Evolutionary conservation across 805 yeast species (phyloP).

Genomic region (Metschnikowia continentalis): DNA sequence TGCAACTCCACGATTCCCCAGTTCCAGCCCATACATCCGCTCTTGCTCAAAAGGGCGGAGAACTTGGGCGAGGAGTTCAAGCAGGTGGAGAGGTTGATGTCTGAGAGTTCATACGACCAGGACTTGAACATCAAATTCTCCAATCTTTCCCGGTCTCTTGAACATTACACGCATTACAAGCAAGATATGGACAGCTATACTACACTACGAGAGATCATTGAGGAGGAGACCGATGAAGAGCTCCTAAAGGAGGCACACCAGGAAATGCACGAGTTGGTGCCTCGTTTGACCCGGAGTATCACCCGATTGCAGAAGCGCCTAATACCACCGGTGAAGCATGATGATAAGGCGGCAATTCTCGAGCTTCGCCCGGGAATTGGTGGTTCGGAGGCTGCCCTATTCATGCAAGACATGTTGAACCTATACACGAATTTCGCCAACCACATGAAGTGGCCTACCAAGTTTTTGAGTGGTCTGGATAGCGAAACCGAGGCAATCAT

Average conservation of each 20-base stretch:
- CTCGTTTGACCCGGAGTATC: constrained; percentile 41
- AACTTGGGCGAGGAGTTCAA: constrained; percentile 26
- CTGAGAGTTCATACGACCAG: constrained; percentile 31
- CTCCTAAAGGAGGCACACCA: constrained; percentile 52
- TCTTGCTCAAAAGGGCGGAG: constrained; percentile 36
- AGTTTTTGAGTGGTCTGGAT: constrained; percentile 60
- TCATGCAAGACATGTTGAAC: constrained; percentile 70
- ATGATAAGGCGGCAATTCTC: constrained; percentile 70
- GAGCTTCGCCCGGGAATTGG: constrained; percentile 96
- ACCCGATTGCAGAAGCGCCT: constrained; percentile 51
- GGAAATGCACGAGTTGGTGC: constrained; percentile 51
- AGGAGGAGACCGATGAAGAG: constrained; percentile 23
- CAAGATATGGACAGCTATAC: constrained; percentile 23
- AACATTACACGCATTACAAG: constrained; percentile 27
- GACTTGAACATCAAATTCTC: constrained; percentile 32
- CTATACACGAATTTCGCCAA: constrained; percentile 80
- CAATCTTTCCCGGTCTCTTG: constrained; percentile 27
- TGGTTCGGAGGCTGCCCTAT: constrained; percentile 88
- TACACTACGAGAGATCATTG: constrained; percentile 24
- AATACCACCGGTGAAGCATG: constrained; percentile 72
- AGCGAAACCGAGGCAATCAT: constrained; percentile 71
- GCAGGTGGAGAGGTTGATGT: constrained; percentile 25
- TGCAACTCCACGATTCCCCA: constrained; percentile 4
- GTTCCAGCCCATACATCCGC: constrained; percentile 33
- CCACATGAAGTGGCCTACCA: constrained; percentile 60